A percentile compares a stretch with the other conserved stretches of the same genome.
Evolutionary conservation across 257 asterid species (phyloP).

Genomic region (Scutellaria baicalensis): DNA sequence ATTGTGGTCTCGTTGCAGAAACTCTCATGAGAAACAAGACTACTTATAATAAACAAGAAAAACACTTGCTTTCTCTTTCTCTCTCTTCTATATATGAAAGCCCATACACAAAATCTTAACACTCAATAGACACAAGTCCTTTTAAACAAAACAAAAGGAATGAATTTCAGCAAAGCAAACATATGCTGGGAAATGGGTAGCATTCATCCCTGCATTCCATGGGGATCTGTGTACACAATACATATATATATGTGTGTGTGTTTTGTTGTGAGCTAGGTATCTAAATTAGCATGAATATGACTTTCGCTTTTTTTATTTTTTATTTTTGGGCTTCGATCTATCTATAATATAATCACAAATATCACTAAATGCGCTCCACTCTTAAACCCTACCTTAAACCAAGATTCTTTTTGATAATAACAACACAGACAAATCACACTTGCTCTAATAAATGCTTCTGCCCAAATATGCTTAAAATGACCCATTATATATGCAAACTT

Average conservation of each 20-base stretch:
- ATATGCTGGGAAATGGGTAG: slow-evolving; percentile 58
- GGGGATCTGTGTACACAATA: slow-evolving; percentile 75
- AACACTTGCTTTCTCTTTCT: background rate
- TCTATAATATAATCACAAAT: too few relatives aligned
- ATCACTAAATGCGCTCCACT: background rate
- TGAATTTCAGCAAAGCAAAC: slow-evolving; percentile 54
- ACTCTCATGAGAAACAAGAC: slow-evolving; percentile 10
- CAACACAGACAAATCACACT: background rate
- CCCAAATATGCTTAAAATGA: background rate
- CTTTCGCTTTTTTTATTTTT: background rate
- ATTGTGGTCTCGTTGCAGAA: slow-evolving; percentile 26
- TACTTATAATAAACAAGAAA: background rate
- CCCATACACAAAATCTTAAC: background rate
- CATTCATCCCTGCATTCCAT: slow-evolving; percentile 44
- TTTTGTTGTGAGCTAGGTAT: background rate
- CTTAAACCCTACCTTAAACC: slow-evolving; percentile 15
- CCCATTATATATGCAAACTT: background rate
- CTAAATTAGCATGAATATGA: background rate
- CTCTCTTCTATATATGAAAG: background rate
- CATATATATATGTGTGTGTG: background rate
- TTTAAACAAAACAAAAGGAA: slow-evolving; percentile 66
- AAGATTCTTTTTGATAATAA: background rate
- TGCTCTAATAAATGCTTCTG: background rate
- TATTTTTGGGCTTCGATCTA: background rate
- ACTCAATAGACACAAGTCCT: slow-evolving; percentile 15